Evolutionary conservation across 441 rosid species (phyloP), one percentile per base, ranked within the genome.

Genomic region (Euphorbia celastroides): DNA sequence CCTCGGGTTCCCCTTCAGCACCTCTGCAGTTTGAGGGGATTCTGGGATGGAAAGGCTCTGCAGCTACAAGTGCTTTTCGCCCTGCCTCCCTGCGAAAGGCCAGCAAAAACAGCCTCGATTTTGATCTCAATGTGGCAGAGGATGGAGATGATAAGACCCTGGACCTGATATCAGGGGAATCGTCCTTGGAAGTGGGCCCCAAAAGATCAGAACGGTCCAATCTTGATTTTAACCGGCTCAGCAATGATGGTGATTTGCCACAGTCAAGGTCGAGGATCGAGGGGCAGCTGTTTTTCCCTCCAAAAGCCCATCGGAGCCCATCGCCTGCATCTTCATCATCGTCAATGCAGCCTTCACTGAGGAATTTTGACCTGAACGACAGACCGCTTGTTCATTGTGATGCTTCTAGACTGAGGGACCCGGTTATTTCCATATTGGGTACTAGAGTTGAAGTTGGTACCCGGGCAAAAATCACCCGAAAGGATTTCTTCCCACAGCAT

Each of bases 281-380:
- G 66, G 78, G 80, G 62, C 82, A 59, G 67, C 60, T 81, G 60
- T 78, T 81, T 73, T 73, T 56, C 69, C 89, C 83, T 63, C 78
- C 70, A 62, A 83, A 80, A 74, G 84, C 88, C 66, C 86, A 74
- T 75, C 81, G 79, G 60, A 87, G 83, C 68, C 92, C 87, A 30
- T 85, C 97, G 55, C 90, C 91, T 57, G 86, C 85, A 58, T 86
- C 96, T 30, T 83, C 96, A 11, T 85, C 91, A 12, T 91, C 97
- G 14, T 80, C 88, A 20, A 70, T 78, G 87, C 97, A 80, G 81
- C 92, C 82, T 55, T 76, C 78, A 30, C 67, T 79, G 64, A 87
- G 91, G 81, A 95, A 87, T 79, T 81, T 95, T 62, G 96, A 95
- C 84, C 81, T 95, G 85, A 95, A 95, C 73, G 97, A 95, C 72